Conservation (phyloP, 1,284 basidiomycete genomes). For the Leucoagaricus sp. region DNA sequence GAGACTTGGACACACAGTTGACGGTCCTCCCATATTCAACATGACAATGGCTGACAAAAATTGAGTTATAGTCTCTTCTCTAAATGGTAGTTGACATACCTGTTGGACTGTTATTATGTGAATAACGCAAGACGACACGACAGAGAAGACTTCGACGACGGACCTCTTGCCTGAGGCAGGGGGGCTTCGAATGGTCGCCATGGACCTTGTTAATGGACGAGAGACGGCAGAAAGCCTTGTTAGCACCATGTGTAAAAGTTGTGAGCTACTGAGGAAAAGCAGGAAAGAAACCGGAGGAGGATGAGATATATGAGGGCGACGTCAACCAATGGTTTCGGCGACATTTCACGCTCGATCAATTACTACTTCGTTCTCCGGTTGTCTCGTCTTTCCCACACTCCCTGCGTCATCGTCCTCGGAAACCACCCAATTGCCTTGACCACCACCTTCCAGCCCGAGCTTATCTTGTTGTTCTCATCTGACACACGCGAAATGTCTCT, state of each 20-base stretch:
- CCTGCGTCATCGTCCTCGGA: background rate
- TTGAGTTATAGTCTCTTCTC: constrained; percentile 6
- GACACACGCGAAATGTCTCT: too few relatives aligned
- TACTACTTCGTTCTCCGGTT: background rate
- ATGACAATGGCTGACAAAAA: constrained; percentile 79
- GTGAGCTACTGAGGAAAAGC: background rate
- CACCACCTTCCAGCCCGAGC: too few relatives aligned
- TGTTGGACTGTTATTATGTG: constrained; percentile 51
- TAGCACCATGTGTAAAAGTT: background rate
- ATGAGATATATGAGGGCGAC: background rate
- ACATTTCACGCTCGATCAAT: background rate
- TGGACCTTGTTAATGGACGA: constrained; percentile 4
- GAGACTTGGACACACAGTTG: constrained; percentile 61
- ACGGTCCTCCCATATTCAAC: constrained; percentile 99
- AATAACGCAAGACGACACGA: constrained; percentile 2
- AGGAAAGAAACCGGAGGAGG: background rate
- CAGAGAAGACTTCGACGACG: background rate
- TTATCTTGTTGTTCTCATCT: too few relatives aligned
- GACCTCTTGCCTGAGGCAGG: constrained; percentile 35
- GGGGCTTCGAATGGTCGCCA: constrained; percentile 7
- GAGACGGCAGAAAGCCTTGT: background rate
- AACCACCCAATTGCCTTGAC: too few relatives aligned
- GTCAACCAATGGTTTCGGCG: background rate
- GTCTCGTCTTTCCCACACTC: background rate
- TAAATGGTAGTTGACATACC: constrained; percentile 39